Percentiles rank a stretch among this genome's conserved stretches.
Evolutionary conservation across 768 basidiomycete genomes (phyloP).

Genomic region (Kwoniella sp.): DNA sequence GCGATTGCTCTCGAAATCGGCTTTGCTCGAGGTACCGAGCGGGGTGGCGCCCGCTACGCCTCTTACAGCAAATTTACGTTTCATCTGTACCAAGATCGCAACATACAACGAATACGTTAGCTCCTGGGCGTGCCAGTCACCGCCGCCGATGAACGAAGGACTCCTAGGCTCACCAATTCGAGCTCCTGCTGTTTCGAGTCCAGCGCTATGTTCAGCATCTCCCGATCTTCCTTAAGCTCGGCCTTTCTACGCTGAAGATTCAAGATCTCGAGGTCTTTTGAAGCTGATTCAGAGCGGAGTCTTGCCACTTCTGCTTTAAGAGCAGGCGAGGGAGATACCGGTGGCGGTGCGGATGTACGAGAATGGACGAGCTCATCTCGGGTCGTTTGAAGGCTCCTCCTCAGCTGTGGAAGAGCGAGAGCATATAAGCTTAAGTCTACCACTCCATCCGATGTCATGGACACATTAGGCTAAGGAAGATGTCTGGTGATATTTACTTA

Average conservation of each 20-base stretch:
- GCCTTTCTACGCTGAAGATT: slow-evolving; percentile 70
- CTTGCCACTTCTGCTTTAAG: slow-evolving; percentile 27
- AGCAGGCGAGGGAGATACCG: neutral
- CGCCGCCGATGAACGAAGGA: no score
- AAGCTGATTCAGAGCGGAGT: slow-evolving; percentile 78
- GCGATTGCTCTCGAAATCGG: slow-evolving; percentile 1
- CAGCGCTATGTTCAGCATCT: slow-evolving; percentile 84
- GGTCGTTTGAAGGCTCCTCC: neutral
- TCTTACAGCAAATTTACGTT: slow-evolving; percentile 49
- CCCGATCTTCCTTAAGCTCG: slow-evolving; percentile 73
- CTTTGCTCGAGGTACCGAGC: slow-evolving; percentile 20
- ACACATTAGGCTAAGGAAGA: no score
- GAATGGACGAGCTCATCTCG: slow-evolving; percentile 6
- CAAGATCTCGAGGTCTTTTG: slow-evolving; percentile 77
- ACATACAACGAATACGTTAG: slow-evolving; percentile 3
- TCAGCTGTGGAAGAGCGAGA: neutral
- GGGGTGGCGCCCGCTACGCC: slow-evolving; percentile 52
- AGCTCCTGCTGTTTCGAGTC: slow-evolving; percentile 94
- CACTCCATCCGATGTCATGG: no score
- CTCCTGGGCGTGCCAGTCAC: neutral
- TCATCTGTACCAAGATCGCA: slow-evolving; percentile 44
- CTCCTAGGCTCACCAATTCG: slow-evolving; percentile 76
- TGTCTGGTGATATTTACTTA: slow-evolving; percentile 12
- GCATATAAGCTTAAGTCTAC: neutral
- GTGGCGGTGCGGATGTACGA: neutral